Percentiles rank a stretch among this genome's conserved stretches.
Evolutionary conservation across 208 protist genomes (phyloP).

Genomic region (Tetramitus jugosus): DNA sequence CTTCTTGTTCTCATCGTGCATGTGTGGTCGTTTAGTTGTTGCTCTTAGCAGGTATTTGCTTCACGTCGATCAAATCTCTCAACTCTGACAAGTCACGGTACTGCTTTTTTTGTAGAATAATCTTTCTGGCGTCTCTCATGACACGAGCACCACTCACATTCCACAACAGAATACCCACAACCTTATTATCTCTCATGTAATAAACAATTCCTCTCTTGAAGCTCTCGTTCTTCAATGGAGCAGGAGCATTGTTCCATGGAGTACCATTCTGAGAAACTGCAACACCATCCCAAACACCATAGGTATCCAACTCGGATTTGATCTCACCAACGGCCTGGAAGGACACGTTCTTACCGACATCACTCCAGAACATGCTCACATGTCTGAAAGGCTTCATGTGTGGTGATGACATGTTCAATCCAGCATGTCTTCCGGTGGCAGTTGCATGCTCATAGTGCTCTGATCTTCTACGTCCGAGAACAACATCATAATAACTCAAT

Average conservation of each 20-base stretch:
- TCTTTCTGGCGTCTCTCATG: not conserved
- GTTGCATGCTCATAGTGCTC: constrained; percentile 25
- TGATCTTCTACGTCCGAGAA: constrained; percentile 16
- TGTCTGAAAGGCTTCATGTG: not conserved
- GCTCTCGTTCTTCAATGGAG: not conserved
- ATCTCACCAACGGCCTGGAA: constrained; percentile 27
- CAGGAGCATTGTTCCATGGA: not conserved
- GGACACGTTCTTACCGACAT: not conserved
- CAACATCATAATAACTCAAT: constrained; percentile 20
- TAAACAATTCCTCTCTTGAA: constrained; percentile 20
- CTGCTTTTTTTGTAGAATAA: constrained; percentile 14
- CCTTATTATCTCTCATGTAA: constrained; percentile 15
- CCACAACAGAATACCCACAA: constrained; percentile 24
- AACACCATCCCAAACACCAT: constrained; percentile 22
- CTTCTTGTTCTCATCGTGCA: too few species aligned
- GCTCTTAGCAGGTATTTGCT: too few species aligned
- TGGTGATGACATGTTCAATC: constrained; percentile 4
- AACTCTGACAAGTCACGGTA: not conserved
- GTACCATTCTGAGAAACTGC: not conserved
- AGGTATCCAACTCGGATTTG: constrained; percentile 1
- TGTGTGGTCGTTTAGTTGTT: too few species aligned
- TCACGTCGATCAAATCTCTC: constrained; percentile 12
- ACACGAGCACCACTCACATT: constrained; percentile 4
- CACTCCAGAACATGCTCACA: constrained; percentile 18
- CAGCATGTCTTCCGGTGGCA: constrained; percentile 11